phyloP scores from a whole-genome alignment of 192 early-diverging fungal genomes.

The Coemansia sp. region DNA sequence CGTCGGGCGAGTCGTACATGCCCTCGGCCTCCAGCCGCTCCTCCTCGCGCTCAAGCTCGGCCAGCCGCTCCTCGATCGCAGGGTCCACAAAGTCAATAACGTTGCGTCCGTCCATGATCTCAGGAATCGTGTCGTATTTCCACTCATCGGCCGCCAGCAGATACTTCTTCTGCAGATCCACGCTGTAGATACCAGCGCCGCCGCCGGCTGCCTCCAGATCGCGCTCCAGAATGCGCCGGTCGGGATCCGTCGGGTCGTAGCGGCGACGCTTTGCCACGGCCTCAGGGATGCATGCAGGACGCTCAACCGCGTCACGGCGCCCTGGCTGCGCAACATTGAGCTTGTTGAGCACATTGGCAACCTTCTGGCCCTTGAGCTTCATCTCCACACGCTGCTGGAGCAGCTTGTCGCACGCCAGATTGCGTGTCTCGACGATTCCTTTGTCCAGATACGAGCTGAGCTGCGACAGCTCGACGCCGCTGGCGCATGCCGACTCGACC shows the following conservation, averaged over 20 bases:
- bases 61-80: slow-evolving; percentile 94
- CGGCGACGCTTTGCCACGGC: slow-evolving; percentile 65
- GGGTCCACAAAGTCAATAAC: slow-evolving; percentile 98
- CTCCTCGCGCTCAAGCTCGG: slow-evolving; percentile 95
- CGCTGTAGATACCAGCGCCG: slow-evolving; percentile 95
- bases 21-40: slow-evolving; percentile 92
- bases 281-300: slow-evolving; percentile 84
- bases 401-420: slow-evolving; percentile 90
- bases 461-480: slow-evolving; percentile 74
- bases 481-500: slow-evolving; percentile 71
- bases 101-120: slow-evolving; percentile 99
- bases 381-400: slow-evolving; percentile 89
- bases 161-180: slow-evolving; percentile 95
- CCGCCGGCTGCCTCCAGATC: slow-evolving; percentile 89
- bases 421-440: slow-evolving; percentile 96
- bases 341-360: slow-evolving; percentile 91
- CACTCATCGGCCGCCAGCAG: slow-evolving; percentile 80
- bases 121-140: slow-evolving; percentile 97
- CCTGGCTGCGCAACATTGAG: slow-evolving; percentile 91
- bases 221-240: slow-evolving; percentile 78
- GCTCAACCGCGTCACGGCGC: slow-evolving; percentile 79
- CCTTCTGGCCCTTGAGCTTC: slow-evolving; percentile 91
- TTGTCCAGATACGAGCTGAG: slow-evolving; percentile 92
- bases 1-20: slow-evolving; percentile 82
- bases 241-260: slow-evolving; percentile 81